These are phyloP conservation scores for Quercus phellos DNA, from an alignment of 331 rosid genomes.

Conservation along the genomic window DNA sequence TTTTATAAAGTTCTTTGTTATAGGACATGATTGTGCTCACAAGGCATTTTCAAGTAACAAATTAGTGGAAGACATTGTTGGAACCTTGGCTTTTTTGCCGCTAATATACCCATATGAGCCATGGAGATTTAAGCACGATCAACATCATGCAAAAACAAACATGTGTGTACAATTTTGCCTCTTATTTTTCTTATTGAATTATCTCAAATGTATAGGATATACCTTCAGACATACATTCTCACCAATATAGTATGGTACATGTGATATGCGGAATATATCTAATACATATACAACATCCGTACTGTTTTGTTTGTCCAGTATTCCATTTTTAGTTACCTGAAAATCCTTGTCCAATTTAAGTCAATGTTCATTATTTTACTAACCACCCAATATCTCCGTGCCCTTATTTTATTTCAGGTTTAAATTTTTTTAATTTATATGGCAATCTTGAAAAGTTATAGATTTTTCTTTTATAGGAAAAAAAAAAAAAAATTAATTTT, in stretches of 20 bases:
- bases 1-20: constrained; percentile 69
- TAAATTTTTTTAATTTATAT: too few species aligned
- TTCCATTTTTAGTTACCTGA: neutral
- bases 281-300: neutral
- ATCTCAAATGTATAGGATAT: neutral
- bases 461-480: too few species aligned
- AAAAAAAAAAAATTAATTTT: too few species aligned
- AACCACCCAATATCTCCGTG: too few species aligned
- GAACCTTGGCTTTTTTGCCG: constrained; percentile 90
- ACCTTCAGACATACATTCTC: neutral
- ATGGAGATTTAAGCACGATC: constrained; percentile 96
- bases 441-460: too few species aligned
- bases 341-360: neutral
- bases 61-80: constrained; percentile 90
- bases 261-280: neutral
- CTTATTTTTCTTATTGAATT: neutral
- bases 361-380: too few species aligned
- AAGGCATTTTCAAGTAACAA: constrained; percentile 91
- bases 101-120: constrained; percentile 93
- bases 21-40: constrained; percentile 99
- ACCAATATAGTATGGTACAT: neutral
- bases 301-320: neutral
- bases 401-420: too few species aligned
- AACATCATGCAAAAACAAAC: constrained; percentile 97
- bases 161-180: constrained; percentile 44